Evolutionary conservation across 805 yeast genomes (phyloP).

Genomic region (Lipomyces orientalis): DNA sequence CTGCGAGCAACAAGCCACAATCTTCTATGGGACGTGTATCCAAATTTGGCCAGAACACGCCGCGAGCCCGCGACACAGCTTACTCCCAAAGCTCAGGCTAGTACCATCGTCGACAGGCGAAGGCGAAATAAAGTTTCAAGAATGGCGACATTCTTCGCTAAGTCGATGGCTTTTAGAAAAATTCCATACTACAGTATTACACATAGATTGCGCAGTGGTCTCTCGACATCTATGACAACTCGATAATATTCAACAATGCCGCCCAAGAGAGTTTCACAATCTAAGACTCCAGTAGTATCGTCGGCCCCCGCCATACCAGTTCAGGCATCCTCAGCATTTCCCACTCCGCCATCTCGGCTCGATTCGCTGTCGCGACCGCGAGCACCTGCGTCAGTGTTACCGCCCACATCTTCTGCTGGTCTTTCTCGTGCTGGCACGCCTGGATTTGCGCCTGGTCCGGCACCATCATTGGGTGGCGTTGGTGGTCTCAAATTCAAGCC

Average conservation of each 20-base stretch:
- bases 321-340: not conserved
- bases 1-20: not conserved
- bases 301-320: not conserved
- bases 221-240: not conserved
- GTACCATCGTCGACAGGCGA: too few relatives aligned
- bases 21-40: not conserved
- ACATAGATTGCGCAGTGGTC: not conserved
- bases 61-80: too few relatives aligned
- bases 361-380: not conserved
- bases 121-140: not conserved
- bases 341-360: not conserved
- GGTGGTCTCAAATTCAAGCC: conserved; percentile 68
- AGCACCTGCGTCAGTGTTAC: not conserved
- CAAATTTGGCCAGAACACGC: not conserved
- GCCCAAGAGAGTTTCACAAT: not conserved
- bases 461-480: conserved; percentile 14
- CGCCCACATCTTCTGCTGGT: not conserved
- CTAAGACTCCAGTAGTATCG: not conserved
- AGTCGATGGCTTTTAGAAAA: too few relatives aligned
- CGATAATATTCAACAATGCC: not conserved
- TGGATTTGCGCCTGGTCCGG: not conserved
- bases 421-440: not conserved
- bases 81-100: too few relatives aligned
- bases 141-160: too few relatives aligned
- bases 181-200: not conserved